phyloP scores from a whole-genome alignment of 176 grass and related monocot species.

The Avena eriantha region DNA sequence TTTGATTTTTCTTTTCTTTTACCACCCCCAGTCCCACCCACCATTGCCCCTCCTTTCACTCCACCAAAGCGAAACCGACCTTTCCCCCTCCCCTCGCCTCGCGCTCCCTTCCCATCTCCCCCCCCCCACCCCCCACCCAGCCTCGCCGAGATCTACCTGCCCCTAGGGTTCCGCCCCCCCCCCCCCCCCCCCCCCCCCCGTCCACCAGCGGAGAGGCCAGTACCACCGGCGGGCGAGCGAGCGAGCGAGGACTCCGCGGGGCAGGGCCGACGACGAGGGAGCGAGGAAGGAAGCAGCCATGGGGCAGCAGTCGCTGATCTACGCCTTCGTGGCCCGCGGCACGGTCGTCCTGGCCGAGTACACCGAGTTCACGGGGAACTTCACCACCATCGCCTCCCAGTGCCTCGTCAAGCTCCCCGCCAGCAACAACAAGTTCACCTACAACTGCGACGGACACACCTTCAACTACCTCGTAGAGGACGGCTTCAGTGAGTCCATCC shows the following conservation, averaged over 20 bases:
- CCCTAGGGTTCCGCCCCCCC: not conserved
- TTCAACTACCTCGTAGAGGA: slow-evolving; percentile 96
- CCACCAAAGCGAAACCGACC: slow-evolving; percentile 47
- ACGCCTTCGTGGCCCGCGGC: slow-evolving; percentile 89
- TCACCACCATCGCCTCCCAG: slow-evolving; percentile 94
- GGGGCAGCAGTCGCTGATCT: slow-evolving; percentile 97
- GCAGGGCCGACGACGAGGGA: not conserved
- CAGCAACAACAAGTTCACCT: slow-evolving; percentile 97
- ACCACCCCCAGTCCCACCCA: not conserved
- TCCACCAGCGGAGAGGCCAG: not conserved
- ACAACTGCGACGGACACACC: slow-evolving; percentile 92
- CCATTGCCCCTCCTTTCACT: slow-evolving; percentile 32
- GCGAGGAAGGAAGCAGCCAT: slow-evolving; percentile 38
- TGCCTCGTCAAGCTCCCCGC: slow-evolving; percentile 89
- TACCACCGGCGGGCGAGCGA: not conserved
- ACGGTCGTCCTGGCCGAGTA: slow-evolving; percentile 89
- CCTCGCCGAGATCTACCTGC: slow-evolving; percentile 52
- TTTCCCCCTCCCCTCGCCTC: slow-evolving; percentile 17
- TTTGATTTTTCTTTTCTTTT: slow-evolving; percentile 45
- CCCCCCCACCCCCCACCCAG: not conserved
- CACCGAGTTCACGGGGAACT: slow-evolving; percentile 96
- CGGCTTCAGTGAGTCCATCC: slow-evolving; percentile 71
- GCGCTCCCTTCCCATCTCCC: too few relatives aligned
- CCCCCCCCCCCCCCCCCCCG: not conserved
- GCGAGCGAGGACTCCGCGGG: not conserved